Evolutionary conservation across 305 asterid species (phyloP).

Genomic region (Fraxinus baroniana): DNA sequence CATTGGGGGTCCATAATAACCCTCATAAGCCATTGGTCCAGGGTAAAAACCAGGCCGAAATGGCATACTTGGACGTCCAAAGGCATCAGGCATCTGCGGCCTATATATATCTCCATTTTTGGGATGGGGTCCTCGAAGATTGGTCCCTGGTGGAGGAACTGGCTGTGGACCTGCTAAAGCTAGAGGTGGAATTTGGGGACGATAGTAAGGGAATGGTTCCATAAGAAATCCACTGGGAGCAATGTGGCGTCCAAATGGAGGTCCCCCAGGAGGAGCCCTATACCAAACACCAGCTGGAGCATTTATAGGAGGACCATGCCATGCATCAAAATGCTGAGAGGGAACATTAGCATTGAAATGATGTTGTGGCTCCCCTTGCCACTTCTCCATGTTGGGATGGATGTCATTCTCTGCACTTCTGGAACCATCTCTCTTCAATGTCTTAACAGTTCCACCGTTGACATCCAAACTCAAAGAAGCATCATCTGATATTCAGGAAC

Average conservation of each 20-base stretch:
- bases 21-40: slow-evolving; percentile 75
- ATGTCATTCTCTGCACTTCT: slow-evolving; percentile 53
- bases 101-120: slow-evolving; percentile 79
- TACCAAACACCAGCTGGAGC: slow-evolving; percentile 79
- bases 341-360: slow-evolving; percentile 53
- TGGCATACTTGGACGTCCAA: slow-evolving; percentile 74
- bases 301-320: slow-evolving; percentile 84
- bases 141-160: slow-evolving; percentile 54
- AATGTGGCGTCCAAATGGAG: slow-evolving; percentile 70
- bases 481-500: slow-evolving; percentile 9
- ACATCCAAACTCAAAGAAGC: slow-evolving; percentile 51
- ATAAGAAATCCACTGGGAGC: slow-evolving; percentile 76
- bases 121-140: slow-evolving; percentile 87
- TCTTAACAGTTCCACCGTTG: slow-evolving; percentile 45
- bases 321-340: slow-evolving; percentile 79
- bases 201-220: slow-evolving; percentile 79
- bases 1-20: slow-evolving; percentile 88
- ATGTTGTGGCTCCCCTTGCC: slow-evolving; percentile 81
- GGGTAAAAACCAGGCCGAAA: slow-evolving; percentile 88
- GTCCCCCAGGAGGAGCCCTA: slow-evolving; percentile 79
- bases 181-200: slow-evolving; percentile 72
- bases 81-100: slow-evolving; percentile 73
- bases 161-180: slow-evolving; percentile 69
- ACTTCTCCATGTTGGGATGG: slow-evolving; percentile 56
- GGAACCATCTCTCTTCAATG: slow-evolving; percentile 63